Percentiles rank a stretch among this genome's conserved stretches.
Evolutionary conservation across 108 stramenopile species (phyloP).

Genomic region (Discostella stelligeroides): DNA sequence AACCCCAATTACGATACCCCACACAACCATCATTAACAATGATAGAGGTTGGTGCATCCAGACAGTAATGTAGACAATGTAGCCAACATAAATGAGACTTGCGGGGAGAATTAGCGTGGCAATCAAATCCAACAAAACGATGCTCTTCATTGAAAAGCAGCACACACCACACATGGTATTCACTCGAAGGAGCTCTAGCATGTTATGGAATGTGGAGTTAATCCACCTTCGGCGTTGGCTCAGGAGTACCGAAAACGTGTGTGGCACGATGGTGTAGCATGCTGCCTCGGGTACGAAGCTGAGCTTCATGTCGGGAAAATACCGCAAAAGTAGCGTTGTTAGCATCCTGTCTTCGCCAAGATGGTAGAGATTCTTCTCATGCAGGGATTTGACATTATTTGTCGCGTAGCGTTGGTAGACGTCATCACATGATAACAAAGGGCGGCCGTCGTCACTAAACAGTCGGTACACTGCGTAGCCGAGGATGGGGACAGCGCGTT

Average conservation of each 20-base stretch:
- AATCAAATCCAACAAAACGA: slow-evolving; percentile 48
- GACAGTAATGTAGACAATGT: slow-evolving; percentile 47
- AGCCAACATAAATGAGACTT: slow-evolving; percentile 50
- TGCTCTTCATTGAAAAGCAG: slow-evolving; percentile 53
- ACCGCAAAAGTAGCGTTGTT: slow-evolving; percentile 44
- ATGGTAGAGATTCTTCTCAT: slow-evolving; percentile 55
- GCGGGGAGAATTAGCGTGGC: slow-evolving; percentile 56
- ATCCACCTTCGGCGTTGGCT: slow-evolving; percentile 54
- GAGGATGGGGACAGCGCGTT: background rate
- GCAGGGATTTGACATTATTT: slow-evolving; percentile 50
- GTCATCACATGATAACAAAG: slow-evolving; percentile 51
- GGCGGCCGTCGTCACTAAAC: slow-evolving; percentile 55
- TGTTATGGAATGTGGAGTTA: slow-evolving; percentile 58
- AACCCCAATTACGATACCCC: slow-evolving; percentile 53
- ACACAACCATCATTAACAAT: slow-evolving; percentile 50
- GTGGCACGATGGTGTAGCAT: slow-evolving; percentile 55
- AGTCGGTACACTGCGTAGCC: slow-evolving; percentile 43
- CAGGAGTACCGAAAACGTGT: slow-evolving; percentile 46
- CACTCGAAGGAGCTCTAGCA: slow-evolving; percentile 48
- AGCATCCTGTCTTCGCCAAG: slow-evolving; percentile 56
- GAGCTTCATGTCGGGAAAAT: slow-evolving; percentile 49
- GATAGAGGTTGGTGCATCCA: slow-evolving; percentile 50
- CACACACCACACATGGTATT: slow-evolving; percentile 57
- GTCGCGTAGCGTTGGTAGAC: slow-evolving; percentile 45
- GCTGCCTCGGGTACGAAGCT: slow-evolving; percentile 45